A percentile compares a stretch with the other conserved stretches of the same genome.
Conservation (phyloP, 169 alveolate genomes). For the Blepharisma undulans region DNA sequence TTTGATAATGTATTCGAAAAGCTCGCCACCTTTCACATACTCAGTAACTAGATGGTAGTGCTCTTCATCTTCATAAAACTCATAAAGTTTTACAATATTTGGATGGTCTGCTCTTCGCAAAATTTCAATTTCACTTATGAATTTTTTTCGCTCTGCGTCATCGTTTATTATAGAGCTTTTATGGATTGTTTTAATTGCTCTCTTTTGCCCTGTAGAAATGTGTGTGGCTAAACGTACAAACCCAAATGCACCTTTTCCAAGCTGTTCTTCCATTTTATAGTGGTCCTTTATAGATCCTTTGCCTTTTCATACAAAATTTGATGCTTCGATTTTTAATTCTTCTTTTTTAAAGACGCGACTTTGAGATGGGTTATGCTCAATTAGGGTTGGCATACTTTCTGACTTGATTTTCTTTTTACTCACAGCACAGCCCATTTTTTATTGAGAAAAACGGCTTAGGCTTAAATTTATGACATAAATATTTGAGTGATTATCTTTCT, state of each 20-base stretch:
- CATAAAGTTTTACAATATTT: constrained; percentile 58
- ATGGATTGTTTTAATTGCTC: constrained; percentile 37
- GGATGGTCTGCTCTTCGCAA: constrained; percentile 45
- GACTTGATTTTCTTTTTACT: not conserved
- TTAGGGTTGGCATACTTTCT: not conserved
- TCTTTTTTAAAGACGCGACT: not conserved
- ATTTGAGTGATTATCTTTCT: not conserved
- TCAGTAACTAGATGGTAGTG: constrained; percentile 58
- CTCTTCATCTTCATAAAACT: constrained; percentile 56
- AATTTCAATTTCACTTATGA: constrained; percentile 22
- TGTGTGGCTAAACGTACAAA: constrained; percentile 69
- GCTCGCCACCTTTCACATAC: constrained; percentile 80
- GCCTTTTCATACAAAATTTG: not conserved
- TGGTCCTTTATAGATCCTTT: not conserved
- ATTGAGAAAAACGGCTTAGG: not conserved
- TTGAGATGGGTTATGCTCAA: not conserved
- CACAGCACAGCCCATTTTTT: not conserved
- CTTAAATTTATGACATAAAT: not conserved
- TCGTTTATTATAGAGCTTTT: constrained; percentile 22
- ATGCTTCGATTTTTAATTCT: constrained; percentile 13
- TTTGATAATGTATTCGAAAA: constrained; percentile 71
- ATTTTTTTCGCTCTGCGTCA: constrained; percentile 31
- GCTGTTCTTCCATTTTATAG: constrained; percentile 54
- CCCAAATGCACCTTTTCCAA: constrained; percentile 74
- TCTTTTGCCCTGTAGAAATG: not conserved